phyloP scores from a whole-genome alignment of 148 eudicot genomes.

The Nyssa sinensis region DNA sequence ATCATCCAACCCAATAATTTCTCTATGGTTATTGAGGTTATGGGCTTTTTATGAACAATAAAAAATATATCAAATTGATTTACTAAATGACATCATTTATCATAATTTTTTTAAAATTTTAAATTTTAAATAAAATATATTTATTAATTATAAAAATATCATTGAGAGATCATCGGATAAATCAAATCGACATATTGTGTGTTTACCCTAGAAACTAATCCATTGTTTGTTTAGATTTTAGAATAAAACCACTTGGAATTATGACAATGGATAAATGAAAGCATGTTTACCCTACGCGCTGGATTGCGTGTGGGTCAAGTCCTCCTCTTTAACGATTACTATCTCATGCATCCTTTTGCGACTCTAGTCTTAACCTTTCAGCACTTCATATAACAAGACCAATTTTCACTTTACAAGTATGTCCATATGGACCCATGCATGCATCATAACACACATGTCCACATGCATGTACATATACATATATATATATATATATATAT shows the following conservation, averaged over 20 bases:
- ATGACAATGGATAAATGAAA: not conserved
- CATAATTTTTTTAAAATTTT: too few relatives aligned
- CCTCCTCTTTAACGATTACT: not conserved
- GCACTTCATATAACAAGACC: not conserved
- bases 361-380: not conserved
- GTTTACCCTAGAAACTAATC: too few relatives aligned
- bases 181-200: too few relatives aligned
- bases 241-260: not conserved
- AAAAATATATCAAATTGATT: too few relatives aligned
- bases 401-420: constrained; percentile 8
- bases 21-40: too few relatives aligned
- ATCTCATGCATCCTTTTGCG: not conserved
- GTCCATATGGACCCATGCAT: not conserved
- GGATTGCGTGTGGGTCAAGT: not conserved
- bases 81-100: too few relatives aligned
- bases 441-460: not conserved
- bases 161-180: too few relatives aligned
- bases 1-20: too few relatives aligned
- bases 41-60: too few relatives aligned
- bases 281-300: not conserved
- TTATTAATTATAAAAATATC: too few relatives aligned
- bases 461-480: not conserved
- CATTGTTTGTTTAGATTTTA: not conserved
- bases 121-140: too few relatives aligned
- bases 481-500: not conserved